Conservation (phyloP, 2,329 filamentous ascomycete species). For the Rhexocercosporidium sp. region DNA sequence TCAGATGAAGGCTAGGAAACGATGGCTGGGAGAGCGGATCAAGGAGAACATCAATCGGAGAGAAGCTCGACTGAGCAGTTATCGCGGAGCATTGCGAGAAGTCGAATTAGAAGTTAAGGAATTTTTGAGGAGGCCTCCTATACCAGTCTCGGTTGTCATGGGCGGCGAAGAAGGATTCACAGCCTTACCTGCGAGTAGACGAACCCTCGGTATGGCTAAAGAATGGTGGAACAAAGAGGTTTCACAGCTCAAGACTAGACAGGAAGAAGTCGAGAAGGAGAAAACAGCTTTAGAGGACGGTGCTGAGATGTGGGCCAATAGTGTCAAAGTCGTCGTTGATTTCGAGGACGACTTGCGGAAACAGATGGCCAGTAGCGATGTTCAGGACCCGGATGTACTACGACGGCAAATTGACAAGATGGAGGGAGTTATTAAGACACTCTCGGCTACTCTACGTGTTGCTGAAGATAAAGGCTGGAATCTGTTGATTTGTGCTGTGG, state of each 20-base stretch:
- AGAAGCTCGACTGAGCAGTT: conserved; percentile 75
- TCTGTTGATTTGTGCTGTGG: conserved; percentile 75
- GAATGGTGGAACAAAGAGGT: conserved; percentile 74
- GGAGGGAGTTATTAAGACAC: conserved; percentile 56
- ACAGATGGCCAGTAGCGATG: conserved; percentile 53
- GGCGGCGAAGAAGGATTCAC: conserved; percentile 53
- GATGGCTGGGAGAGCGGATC: conserved; percentile 64
- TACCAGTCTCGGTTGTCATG: conserved; percentile 31
- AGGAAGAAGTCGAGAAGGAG: conserved; percentile 63
- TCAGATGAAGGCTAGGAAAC: conserved; percentile 63
- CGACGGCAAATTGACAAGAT: conserved; percentile 59
- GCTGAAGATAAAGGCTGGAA: conserved; percentile 73
- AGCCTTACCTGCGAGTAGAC: conserved; percentile 64
- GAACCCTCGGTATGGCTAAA: conserved; percentile 73
- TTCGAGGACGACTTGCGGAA: conserved; percentile 70
- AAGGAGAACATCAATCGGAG: conserved; percentile 67
- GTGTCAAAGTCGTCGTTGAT: conserved; percentile 60
- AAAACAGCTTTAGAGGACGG: conserved; percentile 71
- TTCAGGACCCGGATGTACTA: conserved; percentile 48
- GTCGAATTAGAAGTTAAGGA: conserved; percentile 65
- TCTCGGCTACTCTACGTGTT: conserved; percentile 58
- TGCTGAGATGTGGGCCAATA: conserved; percentile 67
- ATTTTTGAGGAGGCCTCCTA: conserved; percentile 63
- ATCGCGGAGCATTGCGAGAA: conserved; percentile 68
- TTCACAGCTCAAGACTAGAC: conserved; percentile 58